These are phyloP conservation scores for Meredithiella fracta DNA, from an alignment of 2,329 filamentous ascomycete species.

Conservation along the genomic window DNA sequence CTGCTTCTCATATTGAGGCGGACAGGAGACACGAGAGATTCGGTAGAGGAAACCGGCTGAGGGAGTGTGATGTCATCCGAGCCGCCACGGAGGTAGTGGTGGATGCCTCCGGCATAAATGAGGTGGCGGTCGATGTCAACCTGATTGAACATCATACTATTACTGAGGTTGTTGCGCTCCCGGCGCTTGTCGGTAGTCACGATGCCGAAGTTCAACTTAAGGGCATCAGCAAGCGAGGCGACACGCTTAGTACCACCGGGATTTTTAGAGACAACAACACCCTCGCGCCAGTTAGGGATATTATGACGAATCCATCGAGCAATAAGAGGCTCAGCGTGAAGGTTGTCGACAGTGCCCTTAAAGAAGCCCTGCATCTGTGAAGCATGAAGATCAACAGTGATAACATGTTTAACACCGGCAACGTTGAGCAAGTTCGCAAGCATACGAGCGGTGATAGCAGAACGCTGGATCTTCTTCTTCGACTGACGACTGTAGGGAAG, in stretches of 20 bases:
- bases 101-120: conserved; percentile 20
- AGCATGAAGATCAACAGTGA: conserved; percentile 90
- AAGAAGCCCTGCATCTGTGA: conserved; percentile 99
- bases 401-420: conserved; percentile 90
- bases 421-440: conserved; percentile 86
- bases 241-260: conserved; percentile 93
- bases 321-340: conserved; percentile 88
- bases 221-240: conserved; percentile 81
- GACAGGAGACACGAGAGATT: conserved; percentile 12
- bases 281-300: conserved; percentile 72
- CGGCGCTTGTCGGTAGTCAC: conserved; percentile 71
- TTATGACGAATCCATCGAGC: conserved; percentile 90
- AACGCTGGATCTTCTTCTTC: conserved; percentile 95
- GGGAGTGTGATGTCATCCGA: conserved; percentile 9
- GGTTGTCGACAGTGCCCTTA: conserved; percentile 90
- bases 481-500: conserved; percentile 98
- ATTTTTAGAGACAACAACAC: conserved; percentile 96
- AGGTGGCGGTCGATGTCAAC: conserved; percentile 42
- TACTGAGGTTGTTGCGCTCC: conserved; percentile 47
- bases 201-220: conserved; percentile 96
- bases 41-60: conserved; percentile 2
- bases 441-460: conserved; percentile 93
- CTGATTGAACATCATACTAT: conserved; percentile 60
- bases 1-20: neutral
- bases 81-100: conserved; percentile 14